phyloP scores from a whole-genome alignment of 257 asterid species.

The Cinchona pubescens region DNA sequence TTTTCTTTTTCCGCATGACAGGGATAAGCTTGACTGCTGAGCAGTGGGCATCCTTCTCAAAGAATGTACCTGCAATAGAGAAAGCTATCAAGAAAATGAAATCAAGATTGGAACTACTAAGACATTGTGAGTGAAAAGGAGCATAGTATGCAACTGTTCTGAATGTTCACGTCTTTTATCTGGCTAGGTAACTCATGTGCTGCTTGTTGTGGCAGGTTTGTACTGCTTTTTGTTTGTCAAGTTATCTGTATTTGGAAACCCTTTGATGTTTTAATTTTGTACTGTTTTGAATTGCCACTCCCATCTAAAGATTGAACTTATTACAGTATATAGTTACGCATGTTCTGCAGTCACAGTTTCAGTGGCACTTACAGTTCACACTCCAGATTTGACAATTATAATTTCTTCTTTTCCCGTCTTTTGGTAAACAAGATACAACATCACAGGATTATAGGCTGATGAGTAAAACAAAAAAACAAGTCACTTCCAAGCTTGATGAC shows the following conservation, averaged over 20 bases:
- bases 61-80: slow-evolving; percentile 72
- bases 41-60: slow-evolving; percentile 73
- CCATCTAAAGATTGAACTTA: neutral
- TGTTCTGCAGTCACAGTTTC: no score
- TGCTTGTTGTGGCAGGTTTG: slow-evolving; percentile 3
- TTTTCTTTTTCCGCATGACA: slow-evolving; percentile 16
- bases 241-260: neutral
- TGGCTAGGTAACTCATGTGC: neutral
- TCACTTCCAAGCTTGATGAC: no score
- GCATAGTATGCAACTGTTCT: neutral
- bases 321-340: no score
- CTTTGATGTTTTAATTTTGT: neutral
- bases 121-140: neutral
- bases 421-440: neutral
- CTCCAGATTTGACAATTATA: no score
- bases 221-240: slow-evolving; percentile 2
- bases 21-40: slow-evolving; percentile 90
- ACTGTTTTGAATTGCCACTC: neutral
- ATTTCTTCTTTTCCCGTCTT: neutral
- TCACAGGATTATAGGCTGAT: neutral
- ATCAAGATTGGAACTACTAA: slow-evolving; percentile 47
- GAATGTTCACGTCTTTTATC: neutral
- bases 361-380: no score
- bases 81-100: slow-evolving; percentile 79
- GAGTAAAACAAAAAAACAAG: no score